A percentile compares a stretch with the other conserved stretches of the same genome.
Evolutionary conservation across 306 rosid species (phyloP).

Genomic region (Casuarina cunninghamiana): DNA sequence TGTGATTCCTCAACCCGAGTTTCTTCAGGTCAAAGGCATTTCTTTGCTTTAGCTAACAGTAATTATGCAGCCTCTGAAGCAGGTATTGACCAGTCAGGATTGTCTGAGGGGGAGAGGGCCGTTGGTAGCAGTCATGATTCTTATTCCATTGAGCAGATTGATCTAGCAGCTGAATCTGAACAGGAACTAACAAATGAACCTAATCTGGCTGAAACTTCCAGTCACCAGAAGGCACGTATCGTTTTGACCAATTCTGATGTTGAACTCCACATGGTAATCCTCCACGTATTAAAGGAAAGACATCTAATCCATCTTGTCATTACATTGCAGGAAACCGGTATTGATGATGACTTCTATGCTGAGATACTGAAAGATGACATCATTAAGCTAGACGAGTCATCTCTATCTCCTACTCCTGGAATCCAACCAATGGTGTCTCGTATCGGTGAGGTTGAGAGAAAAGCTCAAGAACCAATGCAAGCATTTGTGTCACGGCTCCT

Average conservation of each 20-base stretch:
- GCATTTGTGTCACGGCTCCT: neutral
- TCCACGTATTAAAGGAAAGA: neutral
- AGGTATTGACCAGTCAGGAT: slow-evolving; percentile 29
- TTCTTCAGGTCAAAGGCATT: slow-evolving; percentile 46
- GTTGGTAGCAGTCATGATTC: slow-evolving; percentile 65
- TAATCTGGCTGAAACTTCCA: slow-evolving; percentile 40
- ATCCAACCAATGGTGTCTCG: neutral
- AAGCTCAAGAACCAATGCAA: slow-evolving; percentile 28
- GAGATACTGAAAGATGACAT: slow-evolving; percentile 88
- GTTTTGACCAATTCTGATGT: neutral
- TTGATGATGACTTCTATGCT: slow-evolving; percentile 76
- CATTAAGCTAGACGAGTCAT: slow-evolving; percentile 63
- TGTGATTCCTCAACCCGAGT: slow-evolving; percentile 51
- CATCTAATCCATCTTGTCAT: slow-evolving; percentile 2
- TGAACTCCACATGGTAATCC: neutral
- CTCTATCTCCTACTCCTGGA: slow-evolving; percentile 13
- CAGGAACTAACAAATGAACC: slow-evolving; percentile 43
- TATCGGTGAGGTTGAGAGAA: slow-evolving; percentile 29
- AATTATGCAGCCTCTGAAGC: slow-evolving; percentile 45
- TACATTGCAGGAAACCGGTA: slow-evolving; percentile 41
- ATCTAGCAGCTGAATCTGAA: slow-evolving; percentile 58
- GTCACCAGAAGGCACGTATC: slow-evolving; percentile 41
- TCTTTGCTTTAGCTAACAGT: slow-evolving; percentile 38
- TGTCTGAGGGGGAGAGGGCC: slow-evolving; percentile 51
- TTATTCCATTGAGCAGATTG: slow-evolving; percentile 67